These are phyloP conservation scores for Lenzites betulinus DNA, from an alignment of 768 basidiomycete genomes.

Conservation along the genomic window DNA sequence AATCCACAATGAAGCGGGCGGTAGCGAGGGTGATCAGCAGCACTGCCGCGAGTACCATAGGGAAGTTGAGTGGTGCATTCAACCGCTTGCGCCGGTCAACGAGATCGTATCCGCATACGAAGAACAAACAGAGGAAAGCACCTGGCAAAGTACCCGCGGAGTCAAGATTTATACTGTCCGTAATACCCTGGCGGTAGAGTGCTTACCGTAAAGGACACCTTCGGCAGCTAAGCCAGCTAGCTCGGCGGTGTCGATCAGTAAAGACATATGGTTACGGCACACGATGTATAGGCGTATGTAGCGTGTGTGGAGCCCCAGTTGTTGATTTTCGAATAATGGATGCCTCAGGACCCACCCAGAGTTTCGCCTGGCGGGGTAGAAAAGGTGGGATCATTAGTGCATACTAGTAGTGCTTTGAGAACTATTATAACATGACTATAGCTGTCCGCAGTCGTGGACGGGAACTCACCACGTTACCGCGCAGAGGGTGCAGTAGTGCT, in stretches of 20 bases:
- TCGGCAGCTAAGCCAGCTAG: constrained; percentile 19
- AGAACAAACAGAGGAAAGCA: constrained; percentile 12
- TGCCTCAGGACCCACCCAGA: no score
- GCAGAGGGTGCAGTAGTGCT: no score
- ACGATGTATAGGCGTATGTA: no score
- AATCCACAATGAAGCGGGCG: constrained; percentile 16
- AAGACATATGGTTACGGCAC: constrained; percentile 3
- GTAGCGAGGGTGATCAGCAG: constrained; percentile 20
- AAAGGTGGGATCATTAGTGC: no score
- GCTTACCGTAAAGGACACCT: constrained; percentile 18
- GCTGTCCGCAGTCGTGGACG: no score
- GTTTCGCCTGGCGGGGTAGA: no score
- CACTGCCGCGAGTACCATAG: constrained; percentile 11
- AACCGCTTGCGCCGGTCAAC: neutral
- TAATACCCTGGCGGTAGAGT: neutral
- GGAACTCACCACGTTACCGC: no score
- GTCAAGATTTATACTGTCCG: neutral
- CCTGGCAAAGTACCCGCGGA: neutral
- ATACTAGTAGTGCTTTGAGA: no score
- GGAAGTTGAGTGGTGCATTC: constrained; percentile 5
- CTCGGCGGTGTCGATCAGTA: constrained; percentile 17
- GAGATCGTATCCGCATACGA: constrained; percentile 13
- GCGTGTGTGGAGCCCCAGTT: no score
- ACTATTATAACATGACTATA: no score
- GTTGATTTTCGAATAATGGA: no score